phyloP scores from a whole-genome alignment of 2,329 filamentous ascomycete species.

The Diaporthe helianthi region DNA sequence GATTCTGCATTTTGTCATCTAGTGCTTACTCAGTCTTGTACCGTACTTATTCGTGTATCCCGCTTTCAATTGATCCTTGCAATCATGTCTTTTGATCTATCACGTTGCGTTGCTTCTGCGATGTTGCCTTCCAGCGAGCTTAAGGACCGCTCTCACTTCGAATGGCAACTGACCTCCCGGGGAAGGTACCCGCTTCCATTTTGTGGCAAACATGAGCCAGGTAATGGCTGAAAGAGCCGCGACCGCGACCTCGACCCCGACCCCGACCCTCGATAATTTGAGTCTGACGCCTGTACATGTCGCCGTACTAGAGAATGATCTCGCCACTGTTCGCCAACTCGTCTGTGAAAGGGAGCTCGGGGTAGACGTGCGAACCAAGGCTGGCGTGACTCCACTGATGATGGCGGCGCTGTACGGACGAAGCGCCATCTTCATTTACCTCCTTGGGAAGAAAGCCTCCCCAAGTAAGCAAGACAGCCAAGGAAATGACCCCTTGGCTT shows the following conservation, averaged over 20 bases:
- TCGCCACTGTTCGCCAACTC: background rate
- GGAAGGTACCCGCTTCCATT: background rate
- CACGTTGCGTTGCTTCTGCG: background rate
- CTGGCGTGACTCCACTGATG: background rate
- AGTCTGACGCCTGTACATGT: background rate
- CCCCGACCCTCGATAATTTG: too few species aligned
- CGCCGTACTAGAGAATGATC: background rate
- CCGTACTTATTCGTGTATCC: background rate
- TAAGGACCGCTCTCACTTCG: too few species aligned
- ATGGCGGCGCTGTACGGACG: conserved; percentile 5
- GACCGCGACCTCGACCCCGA: background rate
- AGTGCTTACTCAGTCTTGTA: background rate
- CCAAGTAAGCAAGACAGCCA: background rate
- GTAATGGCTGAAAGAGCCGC: background rate
- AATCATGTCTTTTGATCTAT: background rate
- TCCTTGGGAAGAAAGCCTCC: background rate
- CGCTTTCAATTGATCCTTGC: background rate
- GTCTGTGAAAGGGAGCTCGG: background rate
- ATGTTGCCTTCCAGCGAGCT: background rate
- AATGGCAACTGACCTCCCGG: background rate
- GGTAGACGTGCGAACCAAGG: background rate
- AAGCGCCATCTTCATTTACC: background rate
- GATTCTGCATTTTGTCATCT: background rate
- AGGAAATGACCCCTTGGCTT: background rate
- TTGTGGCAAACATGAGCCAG: background rate